phyloP scores from a whole-genome alignment of 1,284 basidiomycete genomes.

The Limonomyces culmigenus region DNA sequence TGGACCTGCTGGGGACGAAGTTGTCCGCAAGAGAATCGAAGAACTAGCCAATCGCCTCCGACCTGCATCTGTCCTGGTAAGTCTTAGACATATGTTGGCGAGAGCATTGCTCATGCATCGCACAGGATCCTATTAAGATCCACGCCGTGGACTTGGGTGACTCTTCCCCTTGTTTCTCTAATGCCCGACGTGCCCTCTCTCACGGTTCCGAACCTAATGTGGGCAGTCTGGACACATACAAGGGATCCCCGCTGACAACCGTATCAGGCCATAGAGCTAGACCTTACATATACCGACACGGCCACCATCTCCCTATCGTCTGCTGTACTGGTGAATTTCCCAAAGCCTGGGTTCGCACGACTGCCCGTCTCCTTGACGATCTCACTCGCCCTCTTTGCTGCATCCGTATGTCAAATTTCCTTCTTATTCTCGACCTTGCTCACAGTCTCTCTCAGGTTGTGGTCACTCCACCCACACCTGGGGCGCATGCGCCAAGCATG shows the following conservation, averaged over 20 bases:
- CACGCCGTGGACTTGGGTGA: conserved; percentile 59
- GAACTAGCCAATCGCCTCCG: conserved; percentile 53
- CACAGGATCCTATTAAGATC: conserved; percentile 59
- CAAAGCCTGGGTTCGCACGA: conserved; percentile 61
- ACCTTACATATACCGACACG: conserved; percentile 52
- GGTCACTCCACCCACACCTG: conserved; percentile 13
- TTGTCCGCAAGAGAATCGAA: conserved; percentile 52
- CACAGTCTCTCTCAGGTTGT: conserved; percentile 20
- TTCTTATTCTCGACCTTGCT: conserved; percentile 2
- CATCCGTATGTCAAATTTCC: conserved; percentile 23
- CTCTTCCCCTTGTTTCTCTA: conserved; percentile 47
- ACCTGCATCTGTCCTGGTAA: conserved; percentile 48
- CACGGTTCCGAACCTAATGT: too few species aligned
- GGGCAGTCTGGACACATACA: too few species aligned
- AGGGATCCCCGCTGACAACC: too few species aligned
- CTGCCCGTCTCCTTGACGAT: conserved; percentile 67
- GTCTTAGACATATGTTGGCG: conserved; percentile 10
- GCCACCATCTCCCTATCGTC: conserved; percentile 66
- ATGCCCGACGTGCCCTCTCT: conserved; percentile 42
- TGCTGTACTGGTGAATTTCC: conserved; percentile 70
- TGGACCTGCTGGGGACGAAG: conserved; percentile 53
- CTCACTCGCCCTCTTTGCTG: conserved; percentile 60
- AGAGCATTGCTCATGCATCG: not conserved
- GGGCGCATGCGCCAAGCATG: conserved; percentile 4
- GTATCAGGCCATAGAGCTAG: too few species aligned